Evolutionary conservation across 176 grass and related monocot genomes (phyloP), one percentile per base, ranked within the genome.

Genomic region (Melocanna baccifera): DNA sequence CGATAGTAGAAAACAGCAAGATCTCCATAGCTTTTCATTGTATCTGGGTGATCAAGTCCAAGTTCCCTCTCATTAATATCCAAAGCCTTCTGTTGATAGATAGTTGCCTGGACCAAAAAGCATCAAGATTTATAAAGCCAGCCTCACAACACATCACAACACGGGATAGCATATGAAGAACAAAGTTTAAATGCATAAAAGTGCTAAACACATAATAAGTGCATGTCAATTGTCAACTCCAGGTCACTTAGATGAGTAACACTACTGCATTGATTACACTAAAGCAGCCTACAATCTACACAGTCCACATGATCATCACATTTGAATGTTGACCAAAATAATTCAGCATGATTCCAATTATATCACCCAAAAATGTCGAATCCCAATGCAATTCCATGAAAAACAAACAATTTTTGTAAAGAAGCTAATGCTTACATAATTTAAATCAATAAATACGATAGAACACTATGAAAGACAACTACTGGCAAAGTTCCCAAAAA

Each of bases 11-110:
- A 98, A 94, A 98, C 96, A 55, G 96, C 96, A 78, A 98, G 96
- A 84, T 98, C 96, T 53, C 96, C 96, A 51, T 98, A 98, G 91
- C 96, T 98, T 93, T 98, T 98, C 96, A 98, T 98, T 51, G 96
- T 98, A 88, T 98, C 96, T 89, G 96, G 93, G 72, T 98, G 96
- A 90, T 98, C 96, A 85, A 98, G 91, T 71, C 96, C 96, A 82
- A 98, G 91, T 92, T 98, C 96, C 70, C 96, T 95, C 86, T 95
- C 96, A 59, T 98, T 98, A 71, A 98, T 95, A 92, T 98, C 93
- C 76, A 98, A 85, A 85, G 96, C 96, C 64, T 98, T 98, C 76
- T 98, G 93, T 82, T 98, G 96, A 86, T 98, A 98, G 74, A 98
- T 95, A 65, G 96, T 95, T 81, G 96, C 96, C 96, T 98, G 89